Evolutionary conservation across 257 asterid genomes (phyloP).

Genomic region (Solanum clarkiae): DNA sequence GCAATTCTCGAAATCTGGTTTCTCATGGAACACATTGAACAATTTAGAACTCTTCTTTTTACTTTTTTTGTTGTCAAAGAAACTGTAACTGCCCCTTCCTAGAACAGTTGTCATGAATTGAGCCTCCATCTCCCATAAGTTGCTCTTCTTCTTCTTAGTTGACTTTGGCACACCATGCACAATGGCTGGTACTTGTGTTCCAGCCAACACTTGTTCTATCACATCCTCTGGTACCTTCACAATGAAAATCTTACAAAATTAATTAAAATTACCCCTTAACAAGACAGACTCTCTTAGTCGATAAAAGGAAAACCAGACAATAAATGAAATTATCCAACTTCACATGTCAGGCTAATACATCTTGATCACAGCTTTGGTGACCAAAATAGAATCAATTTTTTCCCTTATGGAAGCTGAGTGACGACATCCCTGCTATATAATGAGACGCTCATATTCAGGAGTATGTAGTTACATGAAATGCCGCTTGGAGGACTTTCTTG

Average conservation of each 20-base stretch:
- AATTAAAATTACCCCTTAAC: neutral
- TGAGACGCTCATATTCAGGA: too few relatives aligned
- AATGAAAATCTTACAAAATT: neutral
- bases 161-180: conserved; percentile 22
- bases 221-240: conserved; percentile 42
- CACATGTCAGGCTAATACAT: neutral
- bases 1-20: conserved; percentile 61
- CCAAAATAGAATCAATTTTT: neutral
- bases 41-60: conserved; percentile 13
- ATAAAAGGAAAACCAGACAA: neutral
- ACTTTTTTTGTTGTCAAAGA: conserved; percentile 28
- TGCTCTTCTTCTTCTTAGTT: neutral
- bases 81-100: conserved; percentile 10
- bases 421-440: too few relatives aligned
- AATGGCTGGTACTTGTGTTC: conserved; percentile 37
- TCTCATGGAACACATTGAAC: conserved; percentile 48
- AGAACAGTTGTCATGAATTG: conserved; percentile 19
- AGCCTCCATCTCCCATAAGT: conserved; percentile 19
- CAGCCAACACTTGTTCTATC: conserved; percentile 40
- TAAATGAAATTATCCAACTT: neutral
- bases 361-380: neutral
- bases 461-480: conserved; percentile 34
- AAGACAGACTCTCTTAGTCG: neutral
- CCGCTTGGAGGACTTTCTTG: conserved; percentile 44
- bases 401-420: neutral